These are phyloP conservation scores for Bolboschoenoplectus hybrid DNA, from an alignment of 202 grass and related monocot genomes.

Conservation along the genomic window DNA sequence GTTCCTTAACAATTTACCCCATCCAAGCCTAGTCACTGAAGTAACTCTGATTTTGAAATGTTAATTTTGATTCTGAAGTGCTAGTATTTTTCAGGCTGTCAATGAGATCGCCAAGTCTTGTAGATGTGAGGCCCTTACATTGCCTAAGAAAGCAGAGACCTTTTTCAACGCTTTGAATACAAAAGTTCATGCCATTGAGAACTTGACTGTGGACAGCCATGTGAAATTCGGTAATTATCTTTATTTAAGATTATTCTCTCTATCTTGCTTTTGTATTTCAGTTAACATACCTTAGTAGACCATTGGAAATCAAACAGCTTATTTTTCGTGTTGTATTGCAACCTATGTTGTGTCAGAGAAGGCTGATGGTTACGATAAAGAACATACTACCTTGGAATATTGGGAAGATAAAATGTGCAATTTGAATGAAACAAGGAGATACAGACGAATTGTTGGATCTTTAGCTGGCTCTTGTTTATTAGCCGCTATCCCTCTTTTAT, in stretches of 20 bases:
- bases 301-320: slow-evolving; percentile 35
- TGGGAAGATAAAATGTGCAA: slow-evolving; percentile 81
- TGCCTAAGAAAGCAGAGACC: slow-evolving; percentile 59
- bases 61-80: slow-evolving; percentile 42
- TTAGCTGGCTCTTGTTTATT: slow-evolving; percentile 82
- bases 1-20: not conserved
- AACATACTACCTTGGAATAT: slow-evolving; percentile 68
- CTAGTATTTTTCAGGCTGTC: slow-evolving; percentile 61
- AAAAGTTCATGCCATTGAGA: slow-evolving; percentile 59
- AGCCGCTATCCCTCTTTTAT: slow-evolving; percentile 71
- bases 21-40: not conserved
- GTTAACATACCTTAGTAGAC: slow-evolving; percentile 2
- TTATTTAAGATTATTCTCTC: slow-evolving; percentile 40
- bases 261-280: slow-evolving; percentile 32
- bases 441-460: slow-evolving; percentile 88
- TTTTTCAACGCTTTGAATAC: slow-evolving; percentile 54
- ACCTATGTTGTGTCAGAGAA: slow-evolving; percentile 49
- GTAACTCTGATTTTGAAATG: not conserved
- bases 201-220: slow-evolving; percentile 46
- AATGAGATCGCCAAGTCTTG: slow-evolving; percentile 87
- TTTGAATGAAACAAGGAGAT: slow-evolving; percentile 82
- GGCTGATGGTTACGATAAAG: slow-evolving; percentile 42
- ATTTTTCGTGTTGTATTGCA: slow-evolving; percentile 12
- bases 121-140: slow-evolving; percentile 58
- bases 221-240: slow-evolving; percentile 53